Evolutionary conservation across 805 yeast genomes (phyloP).

Genomic region (Metschnikowia cubensis): DNA sequence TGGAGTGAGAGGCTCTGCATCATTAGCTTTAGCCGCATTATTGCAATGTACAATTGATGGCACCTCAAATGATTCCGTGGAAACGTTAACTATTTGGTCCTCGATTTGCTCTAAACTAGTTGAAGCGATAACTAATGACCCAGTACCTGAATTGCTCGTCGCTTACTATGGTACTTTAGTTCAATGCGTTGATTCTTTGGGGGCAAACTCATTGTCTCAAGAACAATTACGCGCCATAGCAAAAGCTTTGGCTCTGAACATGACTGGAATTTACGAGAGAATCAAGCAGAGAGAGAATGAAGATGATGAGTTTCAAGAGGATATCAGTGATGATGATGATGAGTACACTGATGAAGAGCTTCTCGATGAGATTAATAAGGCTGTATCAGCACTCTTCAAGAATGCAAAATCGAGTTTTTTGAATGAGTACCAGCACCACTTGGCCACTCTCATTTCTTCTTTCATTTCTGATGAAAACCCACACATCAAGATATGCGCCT

Average conservation of each 20-base stretch:
- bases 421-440: slow-evolving; percentile 52
- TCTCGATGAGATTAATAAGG: slow-evolving; percentile 78
- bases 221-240: slow-evolving; percentile 55
- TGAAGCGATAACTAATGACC: slow-evolving; percentile 67
- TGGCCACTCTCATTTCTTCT: slow-evolving; percentile 60
- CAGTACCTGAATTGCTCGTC: slow-evolving; percentile 76
- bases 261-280: slow-evolving; percentile 66
- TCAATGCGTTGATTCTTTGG: slow-evolving; percentile 63
- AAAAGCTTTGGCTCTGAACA: slow-evolving; percentile 53
- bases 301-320: slow-evolving; percentile 87
- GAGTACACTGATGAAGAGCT: slow-evolving; percentile 88
- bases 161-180: slow-evolving; percentile 72
- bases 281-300: slow-evolving; percentile 67
- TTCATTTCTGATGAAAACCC: slow-evolving; percentile 63
- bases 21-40: slow-evolving; percentile 75
- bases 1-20: slow-evolving; percentile 90
- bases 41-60: slow-evolving; percentile 59
- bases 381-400: slow-evolving; percentile 67
- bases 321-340: slow-evolving; percentile 76
- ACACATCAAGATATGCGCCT: slow-evolving; percentile 70
- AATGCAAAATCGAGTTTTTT: slow-evolving; percentile 54
- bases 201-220: slow-evolving; percentile 54
- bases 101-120: slow-evolving; percentile 64
- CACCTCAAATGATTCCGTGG: slow-evolving; percentile 53
- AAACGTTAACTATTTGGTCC: slow-evolving; percentile 67